phyloP scores from a whole-genome alignment of 176 grass and related monocot genomes.

The Thalia dealbata region DNA sequence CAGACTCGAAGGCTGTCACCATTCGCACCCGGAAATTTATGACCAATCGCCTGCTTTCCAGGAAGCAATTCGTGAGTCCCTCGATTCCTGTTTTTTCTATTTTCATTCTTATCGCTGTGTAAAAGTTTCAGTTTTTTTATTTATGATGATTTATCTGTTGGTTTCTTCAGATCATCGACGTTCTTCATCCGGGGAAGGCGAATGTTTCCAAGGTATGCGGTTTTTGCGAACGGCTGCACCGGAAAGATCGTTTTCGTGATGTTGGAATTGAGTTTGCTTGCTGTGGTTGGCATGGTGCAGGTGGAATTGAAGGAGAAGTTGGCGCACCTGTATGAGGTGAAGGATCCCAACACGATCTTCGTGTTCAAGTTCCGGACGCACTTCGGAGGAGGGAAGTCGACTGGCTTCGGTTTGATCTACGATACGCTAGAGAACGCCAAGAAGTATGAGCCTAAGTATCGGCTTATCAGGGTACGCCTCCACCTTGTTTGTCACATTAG shows the following conservation, averaged over 20 bases:
- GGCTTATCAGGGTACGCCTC: constrained; percentile 12
- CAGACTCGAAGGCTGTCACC: background rate
- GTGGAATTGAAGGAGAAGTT: constrained; percentile 18
- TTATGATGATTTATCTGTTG: background rate
- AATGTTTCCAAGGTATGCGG: constrained; percentile 10
- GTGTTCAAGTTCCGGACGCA: constrained; percentile 18
- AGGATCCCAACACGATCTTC: constrained; percentile 11
- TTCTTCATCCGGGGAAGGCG: constrained; percentile 13
- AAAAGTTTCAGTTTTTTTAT: background rate
- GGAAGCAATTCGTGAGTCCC: background rate
- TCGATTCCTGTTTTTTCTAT: too few relatives aligned
- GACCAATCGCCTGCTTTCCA: constrained; percentile 6
- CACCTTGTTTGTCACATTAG: background rate
- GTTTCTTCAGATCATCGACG: constrained; percentile 16
- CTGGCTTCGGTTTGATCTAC: constrained; percentile 9
- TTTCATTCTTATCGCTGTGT: background rate
- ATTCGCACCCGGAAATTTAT: background rate
- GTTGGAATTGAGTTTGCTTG: background rate
- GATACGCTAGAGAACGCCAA: constrained; percentile 9
- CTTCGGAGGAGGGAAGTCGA: constrained; percentile 16
- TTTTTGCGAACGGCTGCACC: background rate
- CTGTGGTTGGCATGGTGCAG: background rate
- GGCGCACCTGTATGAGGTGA: constrained; percentile 12
- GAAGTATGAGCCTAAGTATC: constrained; percentile 22
- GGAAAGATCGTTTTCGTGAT: background rate